These are phyloP conservation scores for Barnettozyma sucrosica DNA, from an alignment of 805 yeast genomes.

Conservation along the genomic window DNA sequence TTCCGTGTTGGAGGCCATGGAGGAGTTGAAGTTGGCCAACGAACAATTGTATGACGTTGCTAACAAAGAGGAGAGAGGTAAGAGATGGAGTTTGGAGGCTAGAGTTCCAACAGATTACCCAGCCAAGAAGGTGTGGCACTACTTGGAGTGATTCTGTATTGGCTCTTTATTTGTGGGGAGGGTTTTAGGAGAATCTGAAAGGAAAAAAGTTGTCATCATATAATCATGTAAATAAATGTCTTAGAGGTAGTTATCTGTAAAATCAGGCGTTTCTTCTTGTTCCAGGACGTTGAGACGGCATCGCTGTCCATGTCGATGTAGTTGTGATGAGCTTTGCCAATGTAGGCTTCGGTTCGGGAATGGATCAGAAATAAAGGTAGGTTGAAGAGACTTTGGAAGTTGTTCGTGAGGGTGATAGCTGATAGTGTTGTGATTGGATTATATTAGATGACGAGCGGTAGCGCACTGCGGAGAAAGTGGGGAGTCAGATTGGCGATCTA, in stretches of 20 bases:
- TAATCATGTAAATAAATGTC: background rate
- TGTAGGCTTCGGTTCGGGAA: constrained; percentile 28
- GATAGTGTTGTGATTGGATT: no score
- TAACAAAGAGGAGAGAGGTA: constrained; percentile 44
- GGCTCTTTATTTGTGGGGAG: no score
- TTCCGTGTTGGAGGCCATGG: constrained; percentile 66
- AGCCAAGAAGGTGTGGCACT: constrained; percentile 74
- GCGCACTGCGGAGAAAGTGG: background rate
- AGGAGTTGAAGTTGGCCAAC: constrained; percentile 47
- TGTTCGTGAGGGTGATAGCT: no score
- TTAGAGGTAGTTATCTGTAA: background rate
- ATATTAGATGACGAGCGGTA: background rate
- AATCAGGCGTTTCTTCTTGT: no score
- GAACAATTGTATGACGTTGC: constrained; percentile 60
- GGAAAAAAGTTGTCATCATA: background rate
- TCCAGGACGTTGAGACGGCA: constrained; percentile 12
- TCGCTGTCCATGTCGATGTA: constrained; percentile 8
- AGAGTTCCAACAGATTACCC: constrained; percentile 90
- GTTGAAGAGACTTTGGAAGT: constrained; percentile 18
- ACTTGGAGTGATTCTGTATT: constrained; percentile 22
- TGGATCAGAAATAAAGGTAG: constrained; percentile 35
- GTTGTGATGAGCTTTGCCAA: constrained; percentile 1
- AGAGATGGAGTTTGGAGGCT: constrained; percentile 74
- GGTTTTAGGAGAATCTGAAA: background rate
- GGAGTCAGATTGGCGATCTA: no score